Base-by-base conservation (phyloP, 2,329 filamentous ascomycete species). In the Aspergillus flavus region DNA sequence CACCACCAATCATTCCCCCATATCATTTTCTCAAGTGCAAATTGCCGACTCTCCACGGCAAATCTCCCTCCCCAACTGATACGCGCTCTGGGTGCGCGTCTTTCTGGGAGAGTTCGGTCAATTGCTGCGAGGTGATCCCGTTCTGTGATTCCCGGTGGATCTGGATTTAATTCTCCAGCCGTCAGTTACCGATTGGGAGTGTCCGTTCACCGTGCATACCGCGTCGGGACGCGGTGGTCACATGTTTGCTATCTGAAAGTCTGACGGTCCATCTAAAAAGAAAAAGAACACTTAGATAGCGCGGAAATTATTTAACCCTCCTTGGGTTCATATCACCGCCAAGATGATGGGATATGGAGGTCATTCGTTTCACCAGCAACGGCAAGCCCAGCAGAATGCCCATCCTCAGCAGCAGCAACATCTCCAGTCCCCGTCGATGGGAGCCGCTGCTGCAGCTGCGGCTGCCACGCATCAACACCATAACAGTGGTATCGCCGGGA, bases 301-400 rank as follows among this genome's bases (percentile, higher is more conserved):
- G 23, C 9, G 46, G 19, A 32, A 32, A 32, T 19, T 5, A 7
- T 11, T 6, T 2, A 32, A 26, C 10, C 14, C 19, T n/a, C 7
- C 16, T 34, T 32, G 16, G 26, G 48, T 30, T 19, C 6, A 52
- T 52, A 32, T 23, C 9, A 32, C 16, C 48, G 41, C 41, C 53
- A 76, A 72, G 57, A 77, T 77, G 75, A 77, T 77, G 74, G 72
- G 71, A 58, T 76, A 75, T 68, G 72, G 72, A 58, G 72, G 73
- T 60, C 72, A 73, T 59, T 65, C 69, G 26, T 75, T 72, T 58
- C 69, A 74, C 58, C 68, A 69, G 48, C 70, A 72, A 34, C 66
- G 64, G 41, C 72, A 73, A 55, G 55, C 63, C 11, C 72, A 71
- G 53, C 71, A 70, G 36, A 67, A 68, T 60, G 66, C 66, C 1